Conservation (phyloP, 2,329 filamentous ascomycete species). For the Phaeophleospora eucalypticola region DNA sequence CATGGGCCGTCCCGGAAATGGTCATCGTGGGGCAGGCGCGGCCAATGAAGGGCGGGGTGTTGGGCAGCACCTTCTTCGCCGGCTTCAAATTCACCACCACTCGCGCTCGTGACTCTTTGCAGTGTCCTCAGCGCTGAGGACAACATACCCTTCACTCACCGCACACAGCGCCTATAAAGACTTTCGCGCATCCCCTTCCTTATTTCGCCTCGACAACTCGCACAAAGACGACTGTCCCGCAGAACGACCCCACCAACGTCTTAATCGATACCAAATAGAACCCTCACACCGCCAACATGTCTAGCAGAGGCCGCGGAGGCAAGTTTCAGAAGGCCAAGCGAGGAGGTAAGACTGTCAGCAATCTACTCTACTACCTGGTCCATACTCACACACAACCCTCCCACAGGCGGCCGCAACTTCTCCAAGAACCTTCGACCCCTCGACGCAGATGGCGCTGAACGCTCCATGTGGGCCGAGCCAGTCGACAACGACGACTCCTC, state of each 20-base stretch:
- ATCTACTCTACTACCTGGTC: not conserved
- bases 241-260: conserved; percentile 5
- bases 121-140: no score
- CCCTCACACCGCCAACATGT: conserved; percentile 43
- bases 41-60: conserved; percentile 5
- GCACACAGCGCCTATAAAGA: no score
- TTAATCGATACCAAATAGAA: no score
- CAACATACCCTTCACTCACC: no score
- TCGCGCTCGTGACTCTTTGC: no score
- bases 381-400: conserved; percentile 17
- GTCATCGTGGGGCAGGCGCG: conserved; percentile 6
- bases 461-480: conserved; percentile 76
- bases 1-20: conserved; percentile 1
- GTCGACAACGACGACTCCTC: conserved; percentile 51
- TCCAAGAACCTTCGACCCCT: conserved; percentile 84
- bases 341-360: conserved; percentile 63
- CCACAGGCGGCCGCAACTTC: conserved; percentile 85
- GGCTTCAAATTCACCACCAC: no score
- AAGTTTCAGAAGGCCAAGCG: conserved; percentile 93
- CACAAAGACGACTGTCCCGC: no score
- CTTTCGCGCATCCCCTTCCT: no score
- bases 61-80: not conserved
- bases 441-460: conserved; percentile 82
- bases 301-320: conserved; percentile 71
- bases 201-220: no score